Conservation (phyloP, 768 basidiomycete genomes). For the Serendipita indica region DNA sequence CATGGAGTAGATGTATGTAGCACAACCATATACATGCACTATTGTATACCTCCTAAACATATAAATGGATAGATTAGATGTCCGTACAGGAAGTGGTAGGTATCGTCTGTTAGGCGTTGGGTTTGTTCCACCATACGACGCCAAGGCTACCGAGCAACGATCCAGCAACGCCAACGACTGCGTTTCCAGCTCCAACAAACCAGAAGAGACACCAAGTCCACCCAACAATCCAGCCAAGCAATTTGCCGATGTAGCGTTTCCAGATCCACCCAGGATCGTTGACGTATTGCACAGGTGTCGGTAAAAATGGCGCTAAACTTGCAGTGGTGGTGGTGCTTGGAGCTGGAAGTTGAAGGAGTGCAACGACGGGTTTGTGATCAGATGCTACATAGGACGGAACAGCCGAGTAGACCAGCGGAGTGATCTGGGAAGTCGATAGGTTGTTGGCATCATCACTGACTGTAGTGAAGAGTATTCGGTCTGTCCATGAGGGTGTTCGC, state of each 20-base stretch:
- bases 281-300: slow-evolving; percentile 22
- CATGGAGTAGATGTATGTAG: too few species aligned
- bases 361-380: slow-evolving; percentile 89
- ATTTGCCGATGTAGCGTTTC: slow-evolving; percentile 52
- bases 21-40: too few species aligned
- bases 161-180: slow-evolving; percentile 54
- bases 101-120: not conserved
- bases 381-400: slow-evolving; percentile 75
- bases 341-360: slow-evolving; percentile 48
- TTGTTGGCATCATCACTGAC: slow-evolving; percentile 45
- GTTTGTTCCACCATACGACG: slow-evolving; percentile 13
- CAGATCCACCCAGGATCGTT: slow-evolving; percentile 38
- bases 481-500: slow-evolving; percentile 83
- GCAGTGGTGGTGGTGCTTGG: slow-evolving; percentile 12
- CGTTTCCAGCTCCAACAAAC: slow-evolving; percentile 62
- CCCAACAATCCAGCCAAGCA: slow-evolving; percentile 61
- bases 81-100: not conserved
- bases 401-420: slow-evolving; percentile 59
- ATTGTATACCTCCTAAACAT: not conserved
- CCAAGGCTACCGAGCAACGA: slow-evolving; percentile 43
- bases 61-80: not conserved
- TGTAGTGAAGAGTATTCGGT: slow-evolving; percentile 76
- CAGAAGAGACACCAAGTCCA: slow-evolving; percentile 64
- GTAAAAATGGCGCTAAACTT: not conserved
- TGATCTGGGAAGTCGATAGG: slow-evolving; percentile 38